Conservation (phyloP, 2,329 filamentous ascomycete species). For the Verticillium alfalfae region DNA sequence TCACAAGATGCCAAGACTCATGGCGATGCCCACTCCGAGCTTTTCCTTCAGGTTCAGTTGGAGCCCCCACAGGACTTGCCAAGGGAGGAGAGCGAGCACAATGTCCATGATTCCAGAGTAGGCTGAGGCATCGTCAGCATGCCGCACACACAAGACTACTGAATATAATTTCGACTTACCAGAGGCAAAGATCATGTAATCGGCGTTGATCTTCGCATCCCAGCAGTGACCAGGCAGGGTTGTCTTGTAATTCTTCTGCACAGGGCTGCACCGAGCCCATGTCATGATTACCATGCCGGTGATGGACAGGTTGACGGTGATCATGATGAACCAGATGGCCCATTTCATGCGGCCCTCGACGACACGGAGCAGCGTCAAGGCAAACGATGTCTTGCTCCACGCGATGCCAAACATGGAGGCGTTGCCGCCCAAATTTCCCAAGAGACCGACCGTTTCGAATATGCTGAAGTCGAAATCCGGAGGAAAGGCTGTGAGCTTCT, state of each 20-base stretch:
- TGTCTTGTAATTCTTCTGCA: slow-evolving; percentile 16
- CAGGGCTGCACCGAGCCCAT: slow-evolving; percentile 7
- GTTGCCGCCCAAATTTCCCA: slow-evolving; percentile 11
- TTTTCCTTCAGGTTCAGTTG: slow-evolving; percentile 33
- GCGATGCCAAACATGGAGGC: slow-evolving; percentile 15
- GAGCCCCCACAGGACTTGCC: slow-evolving; percentile 32
- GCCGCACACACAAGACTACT: not conserved
- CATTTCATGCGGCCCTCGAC: slow-evolving; percentile 13
- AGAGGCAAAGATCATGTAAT: slow-evolving; percentile 21
- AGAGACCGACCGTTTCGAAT: slow-evolving; percentile 7
- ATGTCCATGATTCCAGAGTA: slow-evolving; percentile 33
- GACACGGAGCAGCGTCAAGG: slow-evolving; percentile 20
- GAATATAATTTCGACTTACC: not conserved
- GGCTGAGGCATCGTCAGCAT: not conserved
- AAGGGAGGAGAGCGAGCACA: slow-evolving; percentile 30
- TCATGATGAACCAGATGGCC: slow-evolving; percentile 19
- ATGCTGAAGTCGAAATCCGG: not conserved
- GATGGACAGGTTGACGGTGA: slow-evolving; percentile 13
- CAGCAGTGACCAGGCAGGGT: slow-evolving; percentile 15
- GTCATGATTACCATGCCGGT: not conserved
- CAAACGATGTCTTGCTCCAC: slow-evolving; percentile 22
- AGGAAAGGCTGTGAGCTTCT: slow-evolving; percentile 8
- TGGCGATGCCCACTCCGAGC: slow-evolving; percentile 30
- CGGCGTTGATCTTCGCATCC: slow-evolving; percentile 17
- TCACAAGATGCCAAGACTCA: slow-evolving; percentile 37